Percentiles rank a stretch among this genome's conserved stretches.
Evolutionary conservation across 306 rosid genomes (phyloP).

Genomic region (Vigna radiata): DNA sequence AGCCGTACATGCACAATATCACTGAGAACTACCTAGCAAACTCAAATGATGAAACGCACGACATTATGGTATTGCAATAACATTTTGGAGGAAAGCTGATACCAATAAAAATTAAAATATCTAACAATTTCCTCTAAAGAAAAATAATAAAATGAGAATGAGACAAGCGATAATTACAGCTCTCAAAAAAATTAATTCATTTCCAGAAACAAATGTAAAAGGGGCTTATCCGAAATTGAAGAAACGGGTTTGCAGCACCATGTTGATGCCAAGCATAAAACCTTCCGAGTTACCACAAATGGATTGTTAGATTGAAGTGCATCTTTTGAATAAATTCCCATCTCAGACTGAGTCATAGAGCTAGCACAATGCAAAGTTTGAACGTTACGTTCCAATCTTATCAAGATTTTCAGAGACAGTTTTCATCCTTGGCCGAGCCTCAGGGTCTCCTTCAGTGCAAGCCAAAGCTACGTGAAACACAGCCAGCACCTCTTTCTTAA

Average conservation of each 20-base stretch:
- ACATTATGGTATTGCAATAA: slow-evolving; percentile 15
- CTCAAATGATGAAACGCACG: slow-evolving; percentile 8
- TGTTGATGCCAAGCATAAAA: slow-evolving; percentile 32
- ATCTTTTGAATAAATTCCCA: not conserved
- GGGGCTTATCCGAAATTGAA: slow-evolving; percentile 31
- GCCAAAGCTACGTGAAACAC: slow-evolving; percentile 87
- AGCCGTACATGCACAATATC: not conserved
- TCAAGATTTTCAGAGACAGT: slow-evolving; percentile 86
- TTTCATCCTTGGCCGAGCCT: slow-evolving; percentile 89
- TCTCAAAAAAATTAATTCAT: slow-evolving; percentile 44
- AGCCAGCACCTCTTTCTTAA: slow-evolving; percentile 89
- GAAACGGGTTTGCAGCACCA: slow-evolving; percentile 32
- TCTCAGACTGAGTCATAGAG: not conserved
- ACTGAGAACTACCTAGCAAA: not conserved
- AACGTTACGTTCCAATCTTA: slow-evolving; percentile 58
- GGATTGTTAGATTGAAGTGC: slow-evolving; percentile 34
- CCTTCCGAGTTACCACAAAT: slow-evolving; percentile 40
- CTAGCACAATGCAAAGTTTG: slow-evolving; percentile 9
- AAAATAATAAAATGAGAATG: slow-evolving; percentile 36
- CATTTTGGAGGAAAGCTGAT: not conserved
- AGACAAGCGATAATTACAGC: slow-evolving; percentile 38
- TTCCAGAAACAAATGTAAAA: slow-evolving; percentile 32
- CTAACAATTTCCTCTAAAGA: slow-evolving; percentile 30
- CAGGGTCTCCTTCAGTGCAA: slow-evolving; percentile 94
- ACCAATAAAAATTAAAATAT: slow-evolving; percentile 42